A percentile compares a stretch with the other conserved stretches of the same genome.
Conservation (phyloP, 257 asterid genomes). For the Fraxinus quadrangulata region DNA sequence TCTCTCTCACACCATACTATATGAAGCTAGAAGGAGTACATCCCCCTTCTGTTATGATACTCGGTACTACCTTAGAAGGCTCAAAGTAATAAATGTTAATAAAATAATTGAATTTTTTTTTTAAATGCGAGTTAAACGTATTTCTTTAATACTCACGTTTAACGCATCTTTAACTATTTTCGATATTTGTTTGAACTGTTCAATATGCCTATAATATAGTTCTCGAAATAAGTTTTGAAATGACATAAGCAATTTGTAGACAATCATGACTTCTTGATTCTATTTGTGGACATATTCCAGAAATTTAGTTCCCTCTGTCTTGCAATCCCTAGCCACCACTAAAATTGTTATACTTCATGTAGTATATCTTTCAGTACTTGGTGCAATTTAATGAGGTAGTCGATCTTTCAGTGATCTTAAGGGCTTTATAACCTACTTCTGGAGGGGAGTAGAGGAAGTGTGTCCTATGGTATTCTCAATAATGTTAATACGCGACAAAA, state of each 20-base stretch:
- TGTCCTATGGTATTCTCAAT: not conserved
- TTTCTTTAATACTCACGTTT: too few species aligned
- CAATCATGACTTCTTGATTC: not conserved
- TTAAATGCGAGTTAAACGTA: too few species aligned
- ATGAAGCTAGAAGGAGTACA: not conserved
- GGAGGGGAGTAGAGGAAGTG: not conserved
- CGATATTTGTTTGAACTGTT: too few species aligned
- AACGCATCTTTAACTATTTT: too few species aligned
- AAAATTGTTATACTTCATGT: not conserved
- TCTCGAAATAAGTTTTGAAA: too few species aligned
- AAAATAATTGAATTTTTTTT: too few species aligned
- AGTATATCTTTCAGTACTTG: not conserved
- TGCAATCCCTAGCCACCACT: not conserved
- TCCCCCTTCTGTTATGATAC: not conserved
- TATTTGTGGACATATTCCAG: not conserved
- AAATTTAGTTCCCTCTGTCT: not conserved
- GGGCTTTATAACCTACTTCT: not conserved
- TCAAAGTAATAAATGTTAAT: not conserved
- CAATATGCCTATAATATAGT: too few species aligned
- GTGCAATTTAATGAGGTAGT: not conserved
- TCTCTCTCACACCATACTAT: not conserved
- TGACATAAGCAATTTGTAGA: too few species aligned
- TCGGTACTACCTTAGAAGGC: not conserved
- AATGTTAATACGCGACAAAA: not conserved
- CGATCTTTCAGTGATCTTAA: not conserved